Conservation (phyloP, 257 asterid species). For the Fraxinus americana region DNA sequence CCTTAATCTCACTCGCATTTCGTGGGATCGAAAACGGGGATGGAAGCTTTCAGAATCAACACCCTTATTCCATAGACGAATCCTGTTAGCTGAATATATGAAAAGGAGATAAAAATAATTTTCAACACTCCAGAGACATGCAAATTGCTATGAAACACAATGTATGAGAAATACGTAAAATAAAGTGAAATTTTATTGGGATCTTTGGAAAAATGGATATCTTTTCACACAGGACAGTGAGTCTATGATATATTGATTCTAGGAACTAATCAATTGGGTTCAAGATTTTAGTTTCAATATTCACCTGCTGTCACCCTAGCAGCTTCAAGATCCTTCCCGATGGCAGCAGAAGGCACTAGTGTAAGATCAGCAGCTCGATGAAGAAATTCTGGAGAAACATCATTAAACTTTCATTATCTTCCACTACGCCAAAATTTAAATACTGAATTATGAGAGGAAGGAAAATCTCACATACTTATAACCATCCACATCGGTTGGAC, state of each 20-base stretch:
- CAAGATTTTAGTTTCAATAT: slow-evolving; percentile 1
- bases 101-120: background rate
- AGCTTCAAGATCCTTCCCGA: slow-evolving; percentile 83
- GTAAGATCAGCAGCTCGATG: slow-evolving; percentile 98
- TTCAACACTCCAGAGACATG: background rate
- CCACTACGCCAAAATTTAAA: slow-evolving; percentile 16
- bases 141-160: background rate
- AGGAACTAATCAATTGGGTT: background rate
- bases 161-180: background rate
- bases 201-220: background rate
- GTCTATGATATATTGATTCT: background rate
- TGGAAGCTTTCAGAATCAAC: slow-evolving; percentile 94
- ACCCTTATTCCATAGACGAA: slow-evolving; percentile 97
- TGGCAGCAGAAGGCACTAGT: slow-evolving; percentile 91
- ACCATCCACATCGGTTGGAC: slow-evolving; percentile 95
- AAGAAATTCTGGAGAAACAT: slow-evolving; percentile 67
- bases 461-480: slow-evolving; percentile 58
- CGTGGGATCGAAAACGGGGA: slow-evolving; percentile 64
- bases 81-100: slow-evolving; percentile 56
- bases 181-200: background rate
- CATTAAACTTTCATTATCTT: slow-evolving; percentile 13
- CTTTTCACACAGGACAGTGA: background rate
- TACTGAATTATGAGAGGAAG: slow-evolving; percentile 6
- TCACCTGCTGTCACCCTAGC: slow-evolving; percentile 85
- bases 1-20: slow-evolving; percentile 83